These are phyloP conservation scores for Epichloe baconii DNA, from an alignment of 2,329 filamentous ascomycete species.

Conservation along the genomic window DNA sequence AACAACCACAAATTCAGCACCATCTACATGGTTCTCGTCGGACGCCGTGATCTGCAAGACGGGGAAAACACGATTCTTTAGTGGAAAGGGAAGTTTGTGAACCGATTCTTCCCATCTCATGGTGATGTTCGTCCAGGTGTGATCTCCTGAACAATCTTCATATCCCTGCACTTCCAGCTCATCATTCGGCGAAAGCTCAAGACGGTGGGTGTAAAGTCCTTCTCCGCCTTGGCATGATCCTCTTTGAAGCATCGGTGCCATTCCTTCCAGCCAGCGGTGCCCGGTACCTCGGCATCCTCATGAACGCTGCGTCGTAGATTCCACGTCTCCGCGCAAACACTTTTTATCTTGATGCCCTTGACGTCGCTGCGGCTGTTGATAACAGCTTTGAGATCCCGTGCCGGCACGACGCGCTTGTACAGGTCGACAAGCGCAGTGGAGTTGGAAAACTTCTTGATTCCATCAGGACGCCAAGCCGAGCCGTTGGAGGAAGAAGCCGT, in stretches of 20 bases:
- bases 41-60: slow-evolving; percentile 47
- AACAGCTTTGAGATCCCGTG: slow-evolving; percentile 27
- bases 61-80: slow-evolving; percentile 53
- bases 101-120: slow-evolving; percentile 49
- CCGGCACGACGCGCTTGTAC: slow-evolving; percentile 35
- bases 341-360: slow-evolving; percentile 8
- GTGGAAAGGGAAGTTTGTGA: slow-evolving; percentile 46
- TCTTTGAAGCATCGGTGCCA: slow-evolving; percentile 47
- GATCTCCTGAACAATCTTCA: slow-evolving; percentile 24
- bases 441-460: slow-evolving; percentile 33
- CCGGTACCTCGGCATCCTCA: slow-evolving; percentile 31
- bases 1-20: slow-evolving; percentile 39
- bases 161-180: slow-evolving; percentile 31
- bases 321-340: slow-evolving; percentile 41
- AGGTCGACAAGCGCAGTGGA: slow-evolving; percentile 39
- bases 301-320: slow-evolving; percentile 50
- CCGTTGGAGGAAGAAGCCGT: background rate
- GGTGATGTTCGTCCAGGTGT: slow-evolving; percentile 33
- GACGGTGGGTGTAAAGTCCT: slow-evolving; percentile 26
- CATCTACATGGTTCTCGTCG: slow-evolving; percentile 18
- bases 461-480: slow-evolving; percentile 36
- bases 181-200: slow-evolving; percentile 22
- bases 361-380: slow-evolving; percentile 20
- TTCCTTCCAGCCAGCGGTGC: slow-evolving; percentile 51
- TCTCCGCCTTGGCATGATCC: slow-evolving; percentile 27